phyloP scores from a whole-genome alignment of 345 rosid species.

The Arabidopsis suecica region DNA sequence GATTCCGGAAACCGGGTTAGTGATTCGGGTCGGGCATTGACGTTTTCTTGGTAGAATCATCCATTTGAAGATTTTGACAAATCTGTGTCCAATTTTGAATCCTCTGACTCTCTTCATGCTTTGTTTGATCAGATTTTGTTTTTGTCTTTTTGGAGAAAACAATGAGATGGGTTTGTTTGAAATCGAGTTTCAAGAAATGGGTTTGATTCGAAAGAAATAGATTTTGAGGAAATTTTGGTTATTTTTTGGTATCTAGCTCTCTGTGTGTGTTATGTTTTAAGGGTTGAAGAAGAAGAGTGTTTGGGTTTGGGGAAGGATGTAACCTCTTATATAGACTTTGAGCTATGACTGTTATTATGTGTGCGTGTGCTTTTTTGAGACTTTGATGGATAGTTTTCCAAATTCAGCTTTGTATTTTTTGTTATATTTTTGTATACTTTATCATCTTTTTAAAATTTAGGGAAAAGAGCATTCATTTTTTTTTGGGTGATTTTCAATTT shows the following conservation, averaged over 20 bases:
- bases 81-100: constrained; percentile 57
- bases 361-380: constrained; percentile 28
- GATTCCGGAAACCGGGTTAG: constrained; percentile 51
- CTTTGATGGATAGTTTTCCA: constrained; percentile 41
- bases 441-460: not conserved
- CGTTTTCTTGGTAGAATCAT: constrained; percentile 44
- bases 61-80: constrained; percentile 56
- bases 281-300: constrained; percentile 29
- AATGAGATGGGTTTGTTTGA: constrained; percentile 26
- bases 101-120: constrained; percentile 59
- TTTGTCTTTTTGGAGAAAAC: not conserved
- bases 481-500: too few relatives aligned
- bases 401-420: constrained; percentile 8
- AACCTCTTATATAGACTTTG: constrained; percentile 33
- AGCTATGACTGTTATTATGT: constrained; percentile 28
- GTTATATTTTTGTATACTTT: not conserved
- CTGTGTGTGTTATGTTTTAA: not conserved
- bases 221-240: not conserved
- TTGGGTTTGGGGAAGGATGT: constrained; percentile 13
- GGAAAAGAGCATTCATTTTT: not conserved
- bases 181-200: constrained; percentile 27
- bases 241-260: not conserved
- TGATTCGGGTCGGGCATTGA: constrained; percentile 3
- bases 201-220: not conserved
- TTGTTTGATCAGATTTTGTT: not conserved